phyloP scores from a whole-genome alignment of 306 rosid species.

The Quercus alba region DNA sequence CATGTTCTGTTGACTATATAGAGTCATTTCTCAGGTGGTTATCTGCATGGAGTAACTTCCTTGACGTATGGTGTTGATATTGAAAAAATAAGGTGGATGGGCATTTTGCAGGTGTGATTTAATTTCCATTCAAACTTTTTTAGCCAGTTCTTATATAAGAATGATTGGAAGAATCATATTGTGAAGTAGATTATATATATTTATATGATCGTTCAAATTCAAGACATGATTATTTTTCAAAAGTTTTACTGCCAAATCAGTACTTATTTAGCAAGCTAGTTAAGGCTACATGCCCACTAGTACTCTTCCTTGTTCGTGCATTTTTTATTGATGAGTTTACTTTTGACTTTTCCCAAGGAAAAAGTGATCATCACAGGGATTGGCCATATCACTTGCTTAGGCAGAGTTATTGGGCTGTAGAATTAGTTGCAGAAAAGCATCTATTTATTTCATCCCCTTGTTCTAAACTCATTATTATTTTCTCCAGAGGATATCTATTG shows the following conservation, averaged over 20 bases:
- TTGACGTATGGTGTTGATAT: conserved; percentile 82
- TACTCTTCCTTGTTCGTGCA: neutral
- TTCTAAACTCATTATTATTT: conserved; percentile 15
- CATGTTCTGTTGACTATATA: neutral
- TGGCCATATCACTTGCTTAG: neutral
- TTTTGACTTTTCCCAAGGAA: neutral
- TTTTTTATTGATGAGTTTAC: neutral
- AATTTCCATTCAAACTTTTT: conserved; percentile 3
- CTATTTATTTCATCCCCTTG: neutral
- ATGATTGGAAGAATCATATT: neutral
- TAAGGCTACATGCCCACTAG: neutral
- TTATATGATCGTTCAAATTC: neutral
- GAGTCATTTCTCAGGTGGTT: conserved; percentile 65
- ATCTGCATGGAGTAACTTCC: conserved; percentile 80
- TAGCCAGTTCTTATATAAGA: neutral
- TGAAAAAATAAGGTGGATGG: conserved; percentile 63
- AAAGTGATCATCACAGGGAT: neutral
- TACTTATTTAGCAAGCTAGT: neutral
- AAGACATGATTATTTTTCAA: neutral
- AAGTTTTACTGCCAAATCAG: neutral
- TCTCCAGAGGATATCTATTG: conserved; percentile 82
- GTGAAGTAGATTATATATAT: neutral
- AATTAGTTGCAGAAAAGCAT: neutral
- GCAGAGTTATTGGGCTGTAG: neutral
- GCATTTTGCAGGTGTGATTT: conserved; percentile 68